Evolutionary conservation across 2,329 filamentous ascomycete species (phyloP), one percentile per base, ranked within the genome.

Genomic region (Cercospora zeina): DNA sequence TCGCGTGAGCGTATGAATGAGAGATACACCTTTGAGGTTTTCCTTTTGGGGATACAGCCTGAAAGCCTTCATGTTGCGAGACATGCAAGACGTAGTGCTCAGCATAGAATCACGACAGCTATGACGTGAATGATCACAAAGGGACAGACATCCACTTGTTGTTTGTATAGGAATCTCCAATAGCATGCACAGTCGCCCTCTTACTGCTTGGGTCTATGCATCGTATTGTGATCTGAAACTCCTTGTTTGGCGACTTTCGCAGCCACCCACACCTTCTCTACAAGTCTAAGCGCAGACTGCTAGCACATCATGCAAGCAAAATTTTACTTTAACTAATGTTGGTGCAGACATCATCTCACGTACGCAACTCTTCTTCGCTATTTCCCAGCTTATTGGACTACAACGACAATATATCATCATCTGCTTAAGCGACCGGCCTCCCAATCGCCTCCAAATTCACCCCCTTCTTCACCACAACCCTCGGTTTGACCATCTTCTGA

Each of bases 401-500:
- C 36, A 4, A 9, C 8, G n/a, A 39, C 36, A 13, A 16, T 8
- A 39, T 39, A 3, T 39, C 11, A 39, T 13, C 36, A 13, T 39
- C 3, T 39, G 2, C 58, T 71, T 76, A 84, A 36, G 83, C 74
- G 68, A 84, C 73, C 16, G 93, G 93, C 79, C 89, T 93, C 62
- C 88, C 86, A 85, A 99, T 90, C 42, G 95, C 90, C 71, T 86
- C 84, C 76, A 99, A 92, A 68, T 96, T 83, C 24, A 65, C 62
- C 51, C 95, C 95, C 78, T 93, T 90, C 81, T 96, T 97, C 75
- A 96, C 81, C 76, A 97, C 81, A 68, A 97, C 85, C 70, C 91
- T 86, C 62, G 95, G 95, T 83, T 93, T 96, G 63, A 90, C 96
- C 64, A 85, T 85, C 70, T 89, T 86, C 81, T 97, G 93, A 83